Conservation (phyloP, 371 early-diverging fungal genomes). For the Mucor circinelloides region DNA sequence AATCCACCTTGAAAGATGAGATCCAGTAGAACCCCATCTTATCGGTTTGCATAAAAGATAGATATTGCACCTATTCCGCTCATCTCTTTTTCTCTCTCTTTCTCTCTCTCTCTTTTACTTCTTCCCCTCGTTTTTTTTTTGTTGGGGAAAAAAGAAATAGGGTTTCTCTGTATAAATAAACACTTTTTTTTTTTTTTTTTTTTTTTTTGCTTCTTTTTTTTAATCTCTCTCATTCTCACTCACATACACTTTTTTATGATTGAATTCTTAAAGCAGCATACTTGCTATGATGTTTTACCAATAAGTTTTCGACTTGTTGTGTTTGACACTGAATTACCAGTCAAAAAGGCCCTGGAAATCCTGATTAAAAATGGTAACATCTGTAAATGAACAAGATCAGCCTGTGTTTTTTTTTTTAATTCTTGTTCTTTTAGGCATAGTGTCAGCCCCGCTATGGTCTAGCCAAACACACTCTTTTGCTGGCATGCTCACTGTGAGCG, state of each 20-base stretch:
- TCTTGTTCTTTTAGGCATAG: slow-evolving; percentile 59
- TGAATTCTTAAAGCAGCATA: slow-evolving; percentile 67
- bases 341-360: slow-evolving; percentile 86
- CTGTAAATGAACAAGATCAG: not conserved
- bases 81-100: not conserved
- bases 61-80: not conserved
- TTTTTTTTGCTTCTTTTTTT: not conserved
- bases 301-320: slow-evolving; percentile 82
- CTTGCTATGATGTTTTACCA: slow-evolving; percentile 83
- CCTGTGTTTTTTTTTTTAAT: too few relatives aligned
- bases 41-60: not conserved
- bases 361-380: slow-evolving; percentile 83
- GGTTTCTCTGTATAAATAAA: not conserved
- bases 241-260: slow-evolving; percentile 32
- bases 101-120: not conserved
- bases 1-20: slow-evolving; percentile 11
- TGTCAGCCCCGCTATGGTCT: slow-evolving; percentile 89
- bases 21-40: not conserved
- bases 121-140: not conserved
- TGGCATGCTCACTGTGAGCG: slow-evolving; percentile 88
- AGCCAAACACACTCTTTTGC: slow-evolving; percentile 69
- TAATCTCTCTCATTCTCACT: too few relatives aligned
- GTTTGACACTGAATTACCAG: slow-evolving; percentile 78
- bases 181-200: not conserved
- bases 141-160: not conserved